Evolutionary conservation across 768 basidiomycete species (phyloP).

Genomic region (Trametes cubensis): DNA sequence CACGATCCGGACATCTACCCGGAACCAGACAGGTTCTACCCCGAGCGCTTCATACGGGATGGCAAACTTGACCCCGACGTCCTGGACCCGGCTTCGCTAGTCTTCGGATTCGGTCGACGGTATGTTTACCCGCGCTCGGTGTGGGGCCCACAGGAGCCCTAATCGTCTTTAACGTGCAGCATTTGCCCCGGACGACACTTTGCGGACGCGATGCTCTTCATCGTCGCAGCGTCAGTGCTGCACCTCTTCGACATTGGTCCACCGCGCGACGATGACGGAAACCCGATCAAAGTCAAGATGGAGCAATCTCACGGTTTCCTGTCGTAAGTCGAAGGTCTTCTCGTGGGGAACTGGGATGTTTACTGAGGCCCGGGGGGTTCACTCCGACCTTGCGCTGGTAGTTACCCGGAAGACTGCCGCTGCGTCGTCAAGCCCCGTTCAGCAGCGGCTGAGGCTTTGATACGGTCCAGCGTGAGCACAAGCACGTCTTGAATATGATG

Average conservation of each 20-base stretch:
- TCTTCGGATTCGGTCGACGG: constrained; percentile 34
- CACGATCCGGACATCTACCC: constrained; percentile 89
- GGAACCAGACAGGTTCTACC: constrained; percentile 77
- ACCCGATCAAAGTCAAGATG: neutral
- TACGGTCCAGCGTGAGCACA: neutral
- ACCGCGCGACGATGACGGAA: constrained; percentile 16
- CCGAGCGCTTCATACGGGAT: constrained; percentile 65
- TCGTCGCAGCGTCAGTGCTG: constrained; percentile 19
- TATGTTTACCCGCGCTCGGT: neutral
- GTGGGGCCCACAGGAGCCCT: neutral
- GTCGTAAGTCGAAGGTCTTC: neutral
- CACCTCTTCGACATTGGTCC: constrained; percentile 25
- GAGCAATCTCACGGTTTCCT: constrained; percentile 4
- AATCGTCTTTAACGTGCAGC: neutral
- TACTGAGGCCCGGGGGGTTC: no score
- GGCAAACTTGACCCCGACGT: constrained; percentile 68
- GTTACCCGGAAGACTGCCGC: constrained; percentile 10
- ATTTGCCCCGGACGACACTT: constrained; percentile 24
- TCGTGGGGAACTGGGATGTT: no score
- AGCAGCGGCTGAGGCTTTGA: neutral
- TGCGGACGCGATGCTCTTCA: constrained; percentile 21
- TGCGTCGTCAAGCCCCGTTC: constrained; percentile 14
- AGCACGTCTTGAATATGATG: no score
- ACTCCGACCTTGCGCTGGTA: neutral
- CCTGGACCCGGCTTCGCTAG: constrained; percentile 15